Percentiles rank a stretch among this genome's conserved stretches.
These are phyloP conservation scores for Aureobasidium lini DNA, from an alignment of 2,329 filamentous ascomycete genomes.

Conservation along the genomic window DNA sequence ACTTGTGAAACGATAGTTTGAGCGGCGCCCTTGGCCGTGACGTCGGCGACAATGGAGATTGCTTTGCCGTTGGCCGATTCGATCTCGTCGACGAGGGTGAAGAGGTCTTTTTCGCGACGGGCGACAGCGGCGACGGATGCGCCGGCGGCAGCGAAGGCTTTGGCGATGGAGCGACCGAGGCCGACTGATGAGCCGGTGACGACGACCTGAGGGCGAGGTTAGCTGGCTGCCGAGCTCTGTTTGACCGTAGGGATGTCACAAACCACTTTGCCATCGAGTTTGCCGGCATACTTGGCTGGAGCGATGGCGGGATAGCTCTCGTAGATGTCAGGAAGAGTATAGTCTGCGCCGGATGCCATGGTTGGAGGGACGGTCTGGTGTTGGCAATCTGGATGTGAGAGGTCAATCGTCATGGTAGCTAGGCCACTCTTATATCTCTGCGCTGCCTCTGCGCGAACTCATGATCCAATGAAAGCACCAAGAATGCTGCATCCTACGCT, in stretches of 20 bases:
- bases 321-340: background rate
- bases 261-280: conserved; percentile 21
- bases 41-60: conserved; percentile 17
- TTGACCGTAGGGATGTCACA: too few species aligned
- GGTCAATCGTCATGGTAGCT: too few species aligned
- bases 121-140: conserved; percentile 9
- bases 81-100: conserved; percentile 19
- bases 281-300: conserved; percentile 17
- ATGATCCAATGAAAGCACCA: too few species aligned
- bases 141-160: conserved; percentile 13
- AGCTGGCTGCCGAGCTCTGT: too few species aligned
- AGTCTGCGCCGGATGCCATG: background rate
- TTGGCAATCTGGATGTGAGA: too few species aligned
- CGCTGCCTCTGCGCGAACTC: too few species aligned
- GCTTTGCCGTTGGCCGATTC: conserved; percentile 15
- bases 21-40: conserved; percentile 14
- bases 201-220: background rate
- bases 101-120: conserved; percentile 18
- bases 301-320: conserved; percentile 18
- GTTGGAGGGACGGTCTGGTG: too few species aligned
- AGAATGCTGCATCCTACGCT: too few species aligned
- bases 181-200: conserved; percentile 10
- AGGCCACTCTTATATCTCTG: too few species aligned
- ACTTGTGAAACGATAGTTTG: conserved; percentile 16
- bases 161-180: conserved; percentile 6